Percentiles rank a stretch among this genome's conserved stretches.
phyloP scores from a whole-genome alignment of 106 monocot genomes.

The Apostasia shenzhenica region DNA sequence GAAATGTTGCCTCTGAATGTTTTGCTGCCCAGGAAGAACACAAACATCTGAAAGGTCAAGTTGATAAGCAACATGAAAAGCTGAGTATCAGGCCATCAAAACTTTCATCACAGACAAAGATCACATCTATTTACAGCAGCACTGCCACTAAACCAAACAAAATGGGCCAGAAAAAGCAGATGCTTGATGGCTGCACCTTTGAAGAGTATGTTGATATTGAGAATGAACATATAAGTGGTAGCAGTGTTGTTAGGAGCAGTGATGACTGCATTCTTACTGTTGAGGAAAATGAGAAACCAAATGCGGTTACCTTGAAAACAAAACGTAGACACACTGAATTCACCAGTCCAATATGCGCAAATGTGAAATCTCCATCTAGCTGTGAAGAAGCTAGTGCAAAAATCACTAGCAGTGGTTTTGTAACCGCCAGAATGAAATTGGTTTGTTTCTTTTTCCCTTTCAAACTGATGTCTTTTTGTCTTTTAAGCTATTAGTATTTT shows the following conservation, averaged over 20 bases:
- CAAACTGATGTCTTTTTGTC: not conserved
- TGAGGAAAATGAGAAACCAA: constrained; percentile 48
- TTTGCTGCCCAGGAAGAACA: constrained; percentile 12
- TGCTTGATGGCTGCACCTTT: constrained; percentile 16
- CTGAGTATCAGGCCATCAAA: constrained; percentile 31
- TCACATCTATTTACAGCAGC: constrained; percentile 54
- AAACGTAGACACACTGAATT: constrained; percentile 65
- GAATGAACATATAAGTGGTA: constrained; percentile 13
- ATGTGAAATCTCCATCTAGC: constrained; percentile 37
- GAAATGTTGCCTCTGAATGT: constrained; percentile 1
- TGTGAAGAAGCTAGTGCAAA: constrained; percentile 53
- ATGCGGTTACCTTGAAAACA: constrained; percentile 20
- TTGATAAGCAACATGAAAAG: constrained; percentile 37
- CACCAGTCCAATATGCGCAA: constrained; percentile 85
- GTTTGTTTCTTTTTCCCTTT: constrained; percentile 24
- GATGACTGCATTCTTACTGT: constrained; percentile 9
- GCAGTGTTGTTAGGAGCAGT: constrained; percentile 8
- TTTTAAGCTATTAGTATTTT: not conserved
- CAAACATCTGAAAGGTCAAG: constrained; percentile 11
- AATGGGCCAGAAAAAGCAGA: constrained; percentile 26
- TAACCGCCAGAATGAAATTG: constrained; percentile 86
- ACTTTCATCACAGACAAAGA: constrained; percentile 50
- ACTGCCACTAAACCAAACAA: constrained; percentile 27
- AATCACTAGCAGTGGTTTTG: constrained; percentile 43
- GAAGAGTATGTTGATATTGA: constrained; percentile 37